Conservation (phyloP, 345 rosid genomes). For the Boechera stricta region DNA sequence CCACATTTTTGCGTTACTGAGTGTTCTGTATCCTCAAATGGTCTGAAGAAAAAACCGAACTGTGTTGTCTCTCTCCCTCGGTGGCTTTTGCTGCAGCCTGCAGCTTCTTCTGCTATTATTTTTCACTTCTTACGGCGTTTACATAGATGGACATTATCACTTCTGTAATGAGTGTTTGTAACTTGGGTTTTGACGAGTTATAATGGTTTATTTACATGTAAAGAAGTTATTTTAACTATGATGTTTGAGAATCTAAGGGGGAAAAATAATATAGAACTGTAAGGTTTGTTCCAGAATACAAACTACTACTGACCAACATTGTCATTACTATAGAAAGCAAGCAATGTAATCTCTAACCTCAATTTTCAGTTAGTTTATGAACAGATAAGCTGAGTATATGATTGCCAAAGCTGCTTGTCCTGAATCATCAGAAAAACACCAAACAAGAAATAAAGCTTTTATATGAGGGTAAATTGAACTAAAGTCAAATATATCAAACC, state of each 20-base stretch:
- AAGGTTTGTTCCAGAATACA: constrained; percentile 12
- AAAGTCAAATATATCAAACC: neutral
- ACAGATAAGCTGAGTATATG: constrained; percentile 14
- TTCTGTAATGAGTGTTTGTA: constrained; percentile 32
- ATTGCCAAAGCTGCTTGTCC: constrained; percentile 22
- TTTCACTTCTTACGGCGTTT: constrained; percentile 1
- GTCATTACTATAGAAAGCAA: constrained; percentile 1
- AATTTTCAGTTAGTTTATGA: constrained; percentile 14
- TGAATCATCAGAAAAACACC: constrained; percentile 32
- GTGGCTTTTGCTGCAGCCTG: constrained; percentile 8
- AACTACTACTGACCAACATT: constrained; percentile 15
- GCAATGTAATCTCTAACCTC: constrained; percentile 32
- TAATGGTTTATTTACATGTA: constrained; percentile 34
- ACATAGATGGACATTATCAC: constrained; percentile 11
- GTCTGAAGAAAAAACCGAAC: constrained; percentile 7
- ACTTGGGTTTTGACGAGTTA: constrained; percentile 4
- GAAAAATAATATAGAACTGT: constrained; percentile 2
- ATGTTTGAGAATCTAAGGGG: constrained; percentile 19
- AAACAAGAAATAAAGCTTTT: constrained; percentile 9
- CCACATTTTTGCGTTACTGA: constrained; percentile 24
- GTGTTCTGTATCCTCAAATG: constrained; percentile 3
- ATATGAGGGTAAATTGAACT: neutral
- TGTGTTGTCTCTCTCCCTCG: constrained; percentile 17
- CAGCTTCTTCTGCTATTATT: neutral
- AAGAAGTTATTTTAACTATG: constrained; percentile 8